phyloP scores from a whole-genome alignment of 768 basidiomycete genomes.

The Lanmaoa pseudosensibilis region DNA sequence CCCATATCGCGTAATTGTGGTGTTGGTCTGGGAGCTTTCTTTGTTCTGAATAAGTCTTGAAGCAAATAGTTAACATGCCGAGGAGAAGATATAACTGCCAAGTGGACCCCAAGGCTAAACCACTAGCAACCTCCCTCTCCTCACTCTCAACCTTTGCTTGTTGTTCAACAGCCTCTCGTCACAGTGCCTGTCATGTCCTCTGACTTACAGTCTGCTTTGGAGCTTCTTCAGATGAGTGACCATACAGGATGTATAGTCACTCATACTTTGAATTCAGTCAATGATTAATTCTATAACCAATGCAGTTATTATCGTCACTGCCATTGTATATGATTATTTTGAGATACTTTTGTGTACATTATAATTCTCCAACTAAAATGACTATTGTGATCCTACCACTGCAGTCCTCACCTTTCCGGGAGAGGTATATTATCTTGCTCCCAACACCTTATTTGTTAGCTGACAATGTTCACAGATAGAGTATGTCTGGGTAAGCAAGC shows the following conservation, averaged over 20 bases:
- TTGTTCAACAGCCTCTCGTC: background rate
- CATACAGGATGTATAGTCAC: background rate
- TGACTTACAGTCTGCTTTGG: background rate
- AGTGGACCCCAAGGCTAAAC: background rate
- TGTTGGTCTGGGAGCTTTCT: too few relatives aligned
- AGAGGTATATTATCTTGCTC: background rate
- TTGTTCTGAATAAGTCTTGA: too few relatives aligned
- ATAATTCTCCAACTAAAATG: background rate
- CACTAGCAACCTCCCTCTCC: background rate
- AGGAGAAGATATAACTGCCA: background rate
- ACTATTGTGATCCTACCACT: background rate
- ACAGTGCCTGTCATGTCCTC: background rate
- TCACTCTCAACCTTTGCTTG: background rate
- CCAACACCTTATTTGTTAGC: background rate
- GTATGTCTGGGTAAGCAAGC: background rate
- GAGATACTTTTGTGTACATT: background rate
- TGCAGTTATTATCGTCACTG: background rate
- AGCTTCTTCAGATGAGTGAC: background rate
- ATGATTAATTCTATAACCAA: background rate
- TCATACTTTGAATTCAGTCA: background rate
- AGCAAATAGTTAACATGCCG: too few relatives aligned
- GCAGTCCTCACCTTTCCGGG: conserved; percentile 2
- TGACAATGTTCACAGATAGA: background rate
- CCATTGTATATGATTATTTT: too few relatives aligned
- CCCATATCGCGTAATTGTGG: too few relatives aligned